Base-by-base conservation (phyloP, 2,329 filamentous ascomycete genomes). In the Ascochyta viciae-villosae region DNA sequence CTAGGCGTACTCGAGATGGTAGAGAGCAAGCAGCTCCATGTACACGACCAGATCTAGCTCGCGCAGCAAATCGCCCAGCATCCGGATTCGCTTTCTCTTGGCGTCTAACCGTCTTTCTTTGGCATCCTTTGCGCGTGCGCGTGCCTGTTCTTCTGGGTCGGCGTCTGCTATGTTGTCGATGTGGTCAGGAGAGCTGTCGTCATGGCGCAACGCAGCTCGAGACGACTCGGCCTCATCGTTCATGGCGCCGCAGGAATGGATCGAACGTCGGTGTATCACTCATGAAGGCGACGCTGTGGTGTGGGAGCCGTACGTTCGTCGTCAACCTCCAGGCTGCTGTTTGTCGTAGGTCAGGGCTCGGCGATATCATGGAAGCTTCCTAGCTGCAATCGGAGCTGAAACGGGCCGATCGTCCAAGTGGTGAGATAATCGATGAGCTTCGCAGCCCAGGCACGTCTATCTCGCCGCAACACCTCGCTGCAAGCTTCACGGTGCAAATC, bases 21-120 rank as follows among this genome's bases (percentile, higher is more conserved):
- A 88, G 55, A 87, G 73, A 7, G 81, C 79, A 34, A 85, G 84
- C 56, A 88, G 76, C 75, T 88, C 78, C 70, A 85, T 82, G 74
- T 86, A 88, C 52, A 87, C 80, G 43, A 86, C 67, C 63, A 85
- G 80, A 65, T 88, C 86, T 39, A 88, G 72, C 64, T 82, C 81
- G 52, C 81, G 79, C 57, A 87, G 77, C 45, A 87, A 69, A 50
- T 84, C 80, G 63, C 86, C 82, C 37, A 88, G 79, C 58, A 73
- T 71, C 16, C 62, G 64, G 15, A 76, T 66, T 40, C 74, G 59
- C 65, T 75, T 75, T 42, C 69, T 63, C 57, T 73, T 75, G 31
- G 71, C 73, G 60, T 74, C 72, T 24, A 72, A 12, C 23, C 68
- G 57, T 43, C 70, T 50, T 54, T 74, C 69, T 37, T 67, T 70